phyloP scores from a whole-genome alignment of 2,329 filamentous ascomycete species.

The Cladosporium phlei region DNA sequence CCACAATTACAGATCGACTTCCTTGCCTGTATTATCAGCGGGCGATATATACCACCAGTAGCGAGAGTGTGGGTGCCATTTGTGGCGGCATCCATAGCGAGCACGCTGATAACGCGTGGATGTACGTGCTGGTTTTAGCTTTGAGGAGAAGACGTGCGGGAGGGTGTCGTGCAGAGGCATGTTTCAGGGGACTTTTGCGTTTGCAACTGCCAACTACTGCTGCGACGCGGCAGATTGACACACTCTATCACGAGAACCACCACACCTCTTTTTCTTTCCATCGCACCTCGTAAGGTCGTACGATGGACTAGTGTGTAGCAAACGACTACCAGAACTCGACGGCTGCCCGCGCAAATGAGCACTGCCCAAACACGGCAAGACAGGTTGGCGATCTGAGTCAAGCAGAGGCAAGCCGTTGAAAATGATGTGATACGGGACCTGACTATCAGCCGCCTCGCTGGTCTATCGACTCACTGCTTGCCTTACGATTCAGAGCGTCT shows the following conservation, averaged over 20 bases:
- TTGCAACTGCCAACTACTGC: neutral
- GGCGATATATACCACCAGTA: neutral
- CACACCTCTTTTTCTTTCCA: neutral
- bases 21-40: neutral
- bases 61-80: neutral
- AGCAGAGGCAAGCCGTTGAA: conserved; percentile 6
- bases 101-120: neutral
- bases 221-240: neutral
- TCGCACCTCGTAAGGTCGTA: too few species aligned
- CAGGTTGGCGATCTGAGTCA: neutral
- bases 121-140: neutral
- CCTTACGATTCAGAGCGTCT: conserved; percentile 8
- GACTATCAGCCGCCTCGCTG: conserved; percentile 11
- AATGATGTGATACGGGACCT: too few species aligned
- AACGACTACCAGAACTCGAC: too few species aligned
- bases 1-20: neutral
- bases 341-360: neutral
- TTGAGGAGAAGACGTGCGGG: neutral
- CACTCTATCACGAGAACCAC: neutral
- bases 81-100: neutral
- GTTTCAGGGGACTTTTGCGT: conserved; percentile 9
- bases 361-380: neutral
- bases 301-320: too few species aligned
- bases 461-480: conserved; percentile 9
- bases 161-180: conserved; percentile 12